Evolutionary conservation across 345 rosid genomes (phyloP).

Genomic region (Firmiana major): DNA sequence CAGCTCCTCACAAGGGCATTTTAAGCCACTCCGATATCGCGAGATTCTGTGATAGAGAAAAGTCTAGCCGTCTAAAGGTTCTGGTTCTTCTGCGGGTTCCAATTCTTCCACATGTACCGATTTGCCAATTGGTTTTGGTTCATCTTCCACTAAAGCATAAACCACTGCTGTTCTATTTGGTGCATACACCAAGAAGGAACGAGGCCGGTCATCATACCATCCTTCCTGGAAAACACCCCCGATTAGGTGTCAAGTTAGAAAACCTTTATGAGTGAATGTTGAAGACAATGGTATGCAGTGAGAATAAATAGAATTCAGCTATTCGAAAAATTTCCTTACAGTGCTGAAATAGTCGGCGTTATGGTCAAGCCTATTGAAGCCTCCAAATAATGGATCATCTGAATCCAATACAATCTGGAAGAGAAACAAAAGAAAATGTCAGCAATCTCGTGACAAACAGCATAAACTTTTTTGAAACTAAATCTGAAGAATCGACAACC

Average conservation of each 20-base stretch:
- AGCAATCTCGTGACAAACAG: too few relatives aligned
- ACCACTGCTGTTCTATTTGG: slow-evolving; percentile 87
- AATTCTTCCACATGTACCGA: neutral
- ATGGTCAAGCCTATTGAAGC: slow-evolving; percentile 59
- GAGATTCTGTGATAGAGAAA: neutral
- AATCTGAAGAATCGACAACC: neutral
- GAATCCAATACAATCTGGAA: slow-evolving; percentile 76
- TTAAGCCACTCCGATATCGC: neutral
- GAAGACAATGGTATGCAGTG: neutral
- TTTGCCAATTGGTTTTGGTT: slow-evolving; percentile 10
- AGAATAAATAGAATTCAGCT: neutral
- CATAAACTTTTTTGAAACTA: neutral
- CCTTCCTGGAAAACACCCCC: slow-evolving; percentile 55
- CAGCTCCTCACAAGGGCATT: too few relatives aligned
- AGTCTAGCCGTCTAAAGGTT: neutral
- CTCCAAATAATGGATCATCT: slow-evolving; percentile 75
- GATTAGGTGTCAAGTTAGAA: slow-evolving; percentile 1
- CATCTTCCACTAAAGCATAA: slow-evolving; percentile 60
- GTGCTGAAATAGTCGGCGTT: slow-evolving; percentile 61
- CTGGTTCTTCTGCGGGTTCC: neutral
- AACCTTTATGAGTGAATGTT: neutral
- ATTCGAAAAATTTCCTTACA: slow-evolving; percentile 41
- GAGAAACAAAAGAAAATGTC: neutral
- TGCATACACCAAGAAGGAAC: slow-evolving; percentile 73
- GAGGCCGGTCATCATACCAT: slow-evolving; percentile 59